Conservation (phyloP, 371 early-diverging fungal species). For the Zancudomyces culisetae region DNA sequence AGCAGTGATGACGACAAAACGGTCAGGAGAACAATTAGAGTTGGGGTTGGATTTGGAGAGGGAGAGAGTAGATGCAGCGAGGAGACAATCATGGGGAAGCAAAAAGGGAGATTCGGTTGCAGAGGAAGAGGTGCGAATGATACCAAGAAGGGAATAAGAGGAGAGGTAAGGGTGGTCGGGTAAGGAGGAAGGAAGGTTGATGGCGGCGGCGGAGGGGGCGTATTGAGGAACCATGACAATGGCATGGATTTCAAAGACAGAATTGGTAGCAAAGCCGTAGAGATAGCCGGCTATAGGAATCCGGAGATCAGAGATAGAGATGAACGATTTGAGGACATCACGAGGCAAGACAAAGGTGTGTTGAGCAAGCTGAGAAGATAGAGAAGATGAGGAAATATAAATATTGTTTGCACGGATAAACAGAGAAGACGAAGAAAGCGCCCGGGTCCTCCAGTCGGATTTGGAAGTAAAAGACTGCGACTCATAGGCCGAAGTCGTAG, state of each 20-base stretch:
- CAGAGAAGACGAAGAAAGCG: constrained; percentile 85
- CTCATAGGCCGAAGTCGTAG: constrained; percentile 94
- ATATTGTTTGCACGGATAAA: constrained; percentile 89
- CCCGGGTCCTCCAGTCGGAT: constrained; percentile 96
- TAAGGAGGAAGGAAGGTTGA: constrained; percentile 69
- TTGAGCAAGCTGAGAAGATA: constrained; percentile 85
- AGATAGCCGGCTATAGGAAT: constrained; percentile 89
- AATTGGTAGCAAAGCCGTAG: constrained; percentile 83
- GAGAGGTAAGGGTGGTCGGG: constrained; percentile 82
- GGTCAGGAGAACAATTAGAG: constrained; percentile 28
- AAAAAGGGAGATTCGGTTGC: constrained; percentile 81
- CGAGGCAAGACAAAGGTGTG: constrained; percentile 87
- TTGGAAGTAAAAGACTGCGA: constrained; percentile 91
- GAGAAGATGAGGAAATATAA: constrained; percentile 86
- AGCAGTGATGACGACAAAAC: constrained; percentile 72
- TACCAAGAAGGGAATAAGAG: constrained; percentile 88
- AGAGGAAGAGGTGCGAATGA: constrained; percentile 95
- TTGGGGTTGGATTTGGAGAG: constrained; percentile 68
- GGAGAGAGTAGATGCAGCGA: too few relatives aligned
- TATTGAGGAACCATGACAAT: constrained; percentile 94
- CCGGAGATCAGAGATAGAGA: constrained; percentile 83
- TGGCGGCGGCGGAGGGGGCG: constrained; percentile 86
- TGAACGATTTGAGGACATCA: constrained; percentile 89
- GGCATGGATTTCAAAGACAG: constrained; percentile 87
- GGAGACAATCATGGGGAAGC: constrained; percentile 76